Evolutionary conservation across 495 filamentous ascomycete species (phyloP), one percentile per base, ranked within the genome.

Genomic region (Penicillium goetzii): DNA sequence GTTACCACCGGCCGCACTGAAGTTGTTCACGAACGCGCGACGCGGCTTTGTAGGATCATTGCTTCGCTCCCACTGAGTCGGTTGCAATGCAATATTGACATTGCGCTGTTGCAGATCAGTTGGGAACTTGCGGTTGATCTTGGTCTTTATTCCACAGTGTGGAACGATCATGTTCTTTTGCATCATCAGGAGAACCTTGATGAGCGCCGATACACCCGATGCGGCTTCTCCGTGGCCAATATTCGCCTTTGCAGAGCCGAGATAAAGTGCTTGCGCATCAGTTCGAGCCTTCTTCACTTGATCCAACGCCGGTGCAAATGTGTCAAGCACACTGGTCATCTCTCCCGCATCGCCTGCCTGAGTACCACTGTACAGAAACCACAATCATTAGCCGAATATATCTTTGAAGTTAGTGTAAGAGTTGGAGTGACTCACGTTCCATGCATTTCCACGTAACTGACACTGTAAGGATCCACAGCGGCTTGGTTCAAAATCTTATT

Each of bases 211-310:
- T 2, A 83, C 66, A 4, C 84, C 84, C 0, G 82, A 81, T 0
- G 81, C 73, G 1, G 74, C 73, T 59, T 87, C 85, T 0, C 76
- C 78, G 60, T 87, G 85, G 7, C 85, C 85, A 12, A 86, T 68
- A 5, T 78, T 69, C 0, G 78, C 75, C 56, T 87, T 87, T 14
- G 84, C 77, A 0, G 82, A 83, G 0, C 78, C 77, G 11, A 82
- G 4, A 26, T 54, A 33, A 32, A 54, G 51, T 0, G 28, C 14
- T 17, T 54, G 9, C 30, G 33, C 51, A 4, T 32, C 26, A 9
- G 51, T 33, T 15, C 51, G 51, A 34, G 19, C 9, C 30, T 54
- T 54, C 51, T 32, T 30, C 1, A 52, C 49, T 21, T 52, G n/a
- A 33, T 15, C 9, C 5, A 33, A 26, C 15, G 51, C 15, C 3